Percentiles rank a stretch among this genome's conserved stretches.
Conservation (phyloP, 164 flowering plant species). For the Chimonanthus salicifolius region DNA sequence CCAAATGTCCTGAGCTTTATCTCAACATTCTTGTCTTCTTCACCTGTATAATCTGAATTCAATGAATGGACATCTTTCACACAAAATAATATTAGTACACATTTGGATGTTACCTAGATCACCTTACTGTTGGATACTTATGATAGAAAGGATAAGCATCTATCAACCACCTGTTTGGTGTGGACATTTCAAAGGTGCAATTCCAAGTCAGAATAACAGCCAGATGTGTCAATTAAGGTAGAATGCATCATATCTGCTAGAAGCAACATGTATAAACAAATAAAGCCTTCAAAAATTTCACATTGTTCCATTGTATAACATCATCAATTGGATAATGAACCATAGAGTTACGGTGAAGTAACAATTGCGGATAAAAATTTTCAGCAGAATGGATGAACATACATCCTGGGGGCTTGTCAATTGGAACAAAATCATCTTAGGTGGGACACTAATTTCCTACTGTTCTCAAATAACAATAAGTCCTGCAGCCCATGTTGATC, state of each 20-base stretch:
- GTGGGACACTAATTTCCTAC: not conserved
- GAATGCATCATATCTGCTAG: not conserved
- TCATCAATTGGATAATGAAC: not conserved
- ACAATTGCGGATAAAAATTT: too few relatives aligned
- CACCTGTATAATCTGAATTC: conserved; percentile 53
- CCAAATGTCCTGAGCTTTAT: conserved; percentile 81
- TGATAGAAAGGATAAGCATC: not conserved
- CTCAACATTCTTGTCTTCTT: conserved; percentile 93
- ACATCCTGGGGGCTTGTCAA: not conserved
- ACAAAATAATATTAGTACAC: not conserved
- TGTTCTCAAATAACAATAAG: not conserved
- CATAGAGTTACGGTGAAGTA: not conserved
- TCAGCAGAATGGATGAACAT: not conserved
- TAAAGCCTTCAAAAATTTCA: not conserved
- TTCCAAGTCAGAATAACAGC: not conserved
- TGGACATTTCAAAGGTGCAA: not conserved
- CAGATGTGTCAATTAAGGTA: not conserved
- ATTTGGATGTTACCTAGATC: not conserved
- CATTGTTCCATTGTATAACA: not conserved
- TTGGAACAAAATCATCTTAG: not conserved
- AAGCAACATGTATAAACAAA: not conserved
- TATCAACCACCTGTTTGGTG: not conserved
- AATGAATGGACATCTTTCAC: conserved; percentile 3
- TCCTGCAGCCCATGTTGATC: not conserved
- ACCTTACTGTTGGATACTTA: not conserved